Conservation (phyloP, 2,329 filamentous ascomycete genomes). For the Ophiostoma quercus region DNA sequence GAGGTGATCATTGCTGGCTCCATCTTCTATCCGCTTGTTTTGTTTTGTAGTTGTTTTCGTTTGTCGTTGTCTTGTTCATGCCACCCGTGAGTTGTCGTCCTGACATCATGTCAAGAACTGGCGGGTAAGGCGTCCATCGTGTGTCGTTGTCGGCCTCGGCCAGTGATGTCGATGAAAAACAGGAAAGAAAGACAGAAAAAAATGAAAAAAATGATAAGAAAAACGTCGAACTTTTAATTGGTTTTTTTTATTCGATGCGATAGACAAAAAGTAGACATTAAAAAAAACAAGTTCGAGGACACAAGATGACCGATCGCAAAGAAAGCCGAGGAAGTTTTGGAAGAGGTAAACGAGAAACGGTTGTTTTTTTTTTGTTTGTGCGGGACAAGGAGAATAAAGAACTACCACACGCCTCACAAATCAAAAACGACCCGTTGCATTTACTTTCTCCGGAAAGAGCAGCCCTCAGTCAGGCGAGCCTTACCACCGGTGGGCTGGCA, state of each 20-base stretch:
- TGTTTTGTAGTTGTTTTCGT: conserved; percentile 5
- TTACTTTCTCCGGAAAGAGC: conserved; percentile 99
- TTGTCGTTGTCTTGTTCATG: neutral
- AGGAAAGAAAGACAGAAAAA: neutral
- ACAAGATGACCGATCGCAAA: conserved; percentile 16
- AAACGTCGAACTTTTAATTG: conserved; percentile 13
- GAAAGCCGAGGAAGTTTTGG: conserved; percentile 11
- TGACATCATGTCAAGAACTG: neutral
- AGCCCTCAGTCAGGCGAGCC: conserved; percentile 97
- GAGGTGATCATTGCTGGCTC: conserved; percentile 51
- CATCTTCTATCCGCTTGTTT: conserved; percentile 65
- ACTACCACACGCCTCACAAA: conserved; percentile 14
- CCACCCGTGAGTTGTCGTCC: neutral
- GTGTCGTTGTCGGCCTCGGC: neutral
- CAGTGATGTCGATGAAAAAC: too few relatives aligned
- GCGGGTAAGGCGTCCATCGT: conserved; percentile 1
- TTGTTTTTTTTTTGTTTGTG: conserved; percentile 16
- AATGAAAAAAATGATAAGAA: conserved; percentile 29
- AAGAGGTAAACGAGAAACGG: conserved; percentile 3
- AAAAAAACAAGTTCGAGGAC: conserved; percentile 16
- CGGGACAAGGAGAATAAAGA: conserved; percentile 12
- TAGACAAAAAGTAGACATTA: conserved; percentile 17
- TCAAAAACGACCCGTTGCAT: conserved; percentile 34
- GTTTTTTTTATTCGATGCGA: conserved; percentile 20
- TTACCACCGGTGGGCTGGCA: conserved; percentile 99